These are phyloP conservation scores for Thecaphora frezii DNA, from an alignment of 1,284 basidiomycete genomes.

Conservation along the genomic window DNA sequence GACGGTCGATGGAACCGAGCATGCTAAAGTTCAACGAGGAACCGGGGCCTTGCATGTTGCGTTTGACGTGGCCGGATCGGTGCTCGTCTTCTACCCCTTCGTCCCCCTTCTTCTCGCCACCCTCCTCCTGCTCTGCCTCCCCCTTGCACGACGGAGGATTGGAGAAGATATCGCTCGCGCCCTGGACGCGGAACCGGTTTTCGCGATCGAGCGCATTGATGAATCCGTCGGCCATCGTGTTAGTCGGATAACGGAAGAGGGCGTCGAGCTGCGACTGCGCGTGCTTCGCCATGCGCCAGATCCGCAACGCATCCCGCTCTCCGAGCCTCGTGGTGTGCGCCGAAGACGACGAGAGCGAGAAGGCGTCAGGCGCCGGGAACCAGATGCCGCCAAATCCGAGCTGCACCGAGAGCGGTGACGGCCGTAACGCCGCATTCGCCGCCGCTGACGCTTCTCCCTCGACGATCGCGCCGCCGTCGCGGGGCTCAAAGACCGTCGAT, in stretches of 20 bases:
- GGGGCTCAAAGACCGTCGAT: conserved; percentile 9
- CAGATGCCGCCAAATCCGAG: conserved; percentile 24
- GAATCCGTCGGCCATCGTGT: conserved; percentile 31
- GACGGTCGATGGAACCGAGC: conserved; percentile 23
- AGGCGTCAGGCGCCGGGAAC: conserved; percentile 23
- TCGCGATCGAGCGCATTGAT: conserved; percentile 26
- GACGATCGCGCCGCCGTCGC: no score
- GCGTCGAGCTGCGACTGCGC: conserved; percentile 28
- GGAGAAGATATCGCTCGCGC: conserved; percentile 26
- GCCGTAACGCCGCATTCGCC: conserved; percentile 6
- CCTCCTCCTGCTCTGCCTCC: conserved; percentile 1
- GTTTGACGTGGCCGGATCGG: conserved; percentile 26
- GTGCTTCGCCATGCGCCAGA: conserved; percentile 29
- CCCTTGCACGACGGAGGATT: no score
- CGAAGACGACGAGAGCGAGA: conserved; percentile 14
- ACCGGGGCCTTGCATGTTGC: conserved; percentile 38
- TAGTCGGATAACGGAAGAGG: conserved; percentile 23
- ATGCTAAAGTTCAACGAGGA: conserved; percentile 39
- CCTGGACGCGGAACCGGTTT: conserved; percentile 24
- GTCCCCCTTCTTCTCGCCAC: conserved; percentile 15
- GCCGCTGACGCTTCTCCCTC: conserved; percentile 4
- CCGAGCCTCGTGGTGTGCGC: neutral
- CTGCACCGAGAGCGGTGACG: conserved; percentile 21
- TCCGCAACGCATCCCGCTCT: conserved; percentile 12
- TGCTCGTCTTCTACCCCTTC: conserved; percentile 18